Evolutionary conservation across 2,329 filamentous ascomycete genomes (phyloP).

Genomic region (Botrytis deweyae): DNA sequence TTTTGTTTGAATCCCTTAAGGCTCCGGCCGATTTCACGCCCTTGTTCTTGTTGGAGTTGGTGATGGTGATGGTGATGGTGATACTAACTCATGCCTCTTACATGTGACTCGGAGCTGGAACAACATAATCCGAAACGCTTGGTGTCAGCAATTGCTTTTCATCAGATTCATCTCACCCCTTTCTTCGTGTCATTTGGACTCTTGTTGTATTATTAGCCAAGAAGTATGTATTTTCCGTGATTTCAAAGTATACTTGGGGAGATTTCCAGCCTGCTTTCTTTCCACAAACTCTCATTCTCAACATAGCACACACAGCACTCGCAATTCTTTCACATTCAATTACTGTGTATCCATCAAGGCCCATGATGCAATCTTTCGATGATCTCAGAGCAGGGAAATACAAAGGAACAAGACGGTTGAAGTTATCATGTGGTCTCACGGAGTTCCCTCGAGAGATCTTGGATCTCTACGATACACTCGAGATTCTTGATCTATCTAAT

Average conservation of each 20-base stretch:
- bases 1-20: background rate
- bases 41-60: background rate
- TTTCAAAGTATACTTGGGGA: background rate
- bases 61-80: background rate
- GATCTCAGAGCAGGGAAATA: conserved; percentile 32
- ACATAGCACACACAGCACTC: background rate
- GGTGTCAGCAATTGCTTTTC: background rate
- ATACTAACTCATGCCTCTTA: background rate
- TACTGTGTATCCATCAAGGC: background rate
- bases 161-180: conserved; percentile 2
- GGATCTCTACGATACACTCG: conserved; percentile 44
- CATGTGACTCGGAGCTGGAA: conserved; percentile 16
- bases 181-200: background rate
- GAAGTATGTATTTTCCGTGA: conserved; percentile 1
- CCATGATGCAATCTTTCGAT: conserved; percentile 31
- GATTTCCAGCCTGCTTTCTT: background rate
- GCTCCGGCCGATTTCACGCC: background rate
- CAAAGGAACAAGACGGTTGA: conserved; percentile 34
- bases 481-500: conserved; percentile 50
- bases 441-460: conserved; percentile 45
- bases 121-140: conserved; percentile 8
- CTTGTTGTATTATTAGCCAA: background rate
- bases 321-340: background rate
- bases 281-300: background rate
- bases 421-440: conserved; percentile 33